Evolutionary conservation across 352 stramenopile species (phyloP), one percentile per base, ranked within the genome.

Genomic region (Globisporangium emineosum): DNA sequence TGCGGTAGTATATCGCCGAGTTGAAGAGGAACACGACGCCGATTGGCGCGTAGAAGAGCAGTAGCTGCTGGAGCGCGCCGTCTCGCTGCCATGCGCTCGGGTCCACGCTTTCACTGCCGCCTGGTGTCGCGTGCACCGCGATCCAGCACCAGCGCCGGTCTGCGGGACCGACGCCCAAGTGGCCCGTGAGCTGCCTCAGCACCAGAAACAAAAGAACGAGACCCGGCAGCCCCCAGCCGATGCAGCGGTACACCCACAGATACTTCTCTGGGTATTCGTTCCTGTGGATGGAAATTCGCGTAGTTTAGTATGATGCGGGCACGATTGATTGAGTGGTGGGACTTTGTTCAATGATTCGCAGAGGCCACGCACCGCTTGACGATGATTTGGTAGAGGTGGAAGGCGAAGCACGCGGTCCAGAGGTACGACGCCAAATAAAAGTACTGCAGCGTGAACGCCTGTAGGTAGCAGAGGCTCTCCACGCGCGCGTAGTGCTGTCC

Each of bases 381-480:
- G 54, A 94, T 89, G 77, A 94, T 90, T 68, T 93, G 83, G 72
- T 91, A 94, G 62, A 94, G 73, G 67, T 94, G 82, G 57, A 93
- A 93, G 33, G 86, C 86, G 55, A 94, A 94, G 73, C 86, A 94
- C 2, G 72, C 76, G 0, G 86, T 94, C 86, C 86, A 94, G 57
- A 94, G 67, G 61, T 91, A 93, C 35, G 83, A 92, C 45, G 86
- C 81, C 30, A 94, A 66, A 65, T 89, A 90, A 54, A 90, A 93
- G 65, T 91, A 94, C 68, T 91, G 83, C 43, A 94, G 70, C 45
- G 74, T 65, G 60, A 90, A 64, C 15, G 81, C 84, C 68, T 93
- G 84, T 21, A 76, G 60, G 61, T 90, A 93, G 72, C 83, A 93
- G 32, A 82, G 59, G 15, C 67, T 67, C 52, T 88, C 81, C 30